A percentile compares a stretch with the other conserved stretches of the same genome.
phyloP scores from a whole-genome alignment of 345 rosid species.

The Citrus reticulata region DNA sequence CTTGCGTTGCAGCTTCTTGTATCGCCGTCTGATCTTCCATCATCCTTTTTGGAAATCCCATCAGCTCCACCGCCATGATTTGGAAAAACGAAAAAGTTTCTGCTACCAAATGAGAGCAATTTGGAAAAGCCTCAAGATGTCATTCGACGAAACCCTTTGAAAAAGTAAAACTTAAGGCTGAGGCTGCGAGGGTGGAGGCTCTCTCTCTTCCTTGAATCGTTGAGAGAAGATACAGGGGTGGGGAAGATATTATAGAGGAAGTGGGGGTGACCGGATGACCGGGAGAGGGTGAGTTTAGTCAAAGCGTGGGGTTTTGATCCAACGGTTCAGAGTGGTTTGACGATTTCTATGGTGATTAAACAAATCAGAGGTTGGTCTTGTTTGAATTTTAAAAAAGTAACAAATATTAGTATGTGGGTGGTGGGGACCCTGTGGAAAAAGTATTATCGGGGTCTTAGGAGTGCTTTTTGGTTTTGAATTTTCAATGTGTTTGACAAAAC shows the following conservation, averaged over 20 bases:
- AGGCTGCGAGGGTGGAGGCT: not conserved
- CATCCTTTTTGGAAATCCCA: conserved; percentile 42
- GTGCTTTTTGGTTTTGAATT: conserved; percentile 10
- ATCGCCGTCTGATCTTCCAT: conserved; percentile 76
- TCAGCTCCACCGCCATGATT: conserved; percentile 64
- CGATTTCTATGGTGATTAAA: conserved; percentile 16
- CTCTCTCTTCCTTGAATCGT: not conserved
- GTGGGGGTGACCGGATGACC: conserved; percentile 46
- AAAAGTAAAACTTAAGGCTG: not conserved
- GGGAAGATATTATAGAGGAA: not conserved
- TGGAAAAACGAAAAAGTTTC: not conserved
- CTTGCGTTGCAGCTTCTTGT: conserved; percentile 84
- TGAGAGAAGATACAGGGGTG: not conserved
- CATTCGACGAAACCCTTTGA: not conserved
- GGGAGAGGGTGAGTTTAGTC: conserved; percentile 22
- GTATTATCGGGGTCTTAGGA: not conserved
- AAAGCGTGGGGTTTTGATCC: conserved; percentile 30
- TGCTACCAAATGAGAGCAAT: not conserved
- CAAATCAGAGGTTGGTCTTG: conserved; percentile 30
- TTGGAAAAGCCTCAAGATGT: not conserved
- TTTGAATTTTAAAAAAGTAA: not conserved
- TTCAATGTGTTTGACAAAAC: conserved; percentile 3
- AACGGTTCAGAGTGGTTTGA: conserved; percentile 39
- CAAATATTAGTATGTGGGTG: not conserved
- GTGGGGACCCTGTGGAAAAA: not conserved